Conservation (phyloP, 208 protist genomes). For the Trypanosoma scelopori region DNA sequence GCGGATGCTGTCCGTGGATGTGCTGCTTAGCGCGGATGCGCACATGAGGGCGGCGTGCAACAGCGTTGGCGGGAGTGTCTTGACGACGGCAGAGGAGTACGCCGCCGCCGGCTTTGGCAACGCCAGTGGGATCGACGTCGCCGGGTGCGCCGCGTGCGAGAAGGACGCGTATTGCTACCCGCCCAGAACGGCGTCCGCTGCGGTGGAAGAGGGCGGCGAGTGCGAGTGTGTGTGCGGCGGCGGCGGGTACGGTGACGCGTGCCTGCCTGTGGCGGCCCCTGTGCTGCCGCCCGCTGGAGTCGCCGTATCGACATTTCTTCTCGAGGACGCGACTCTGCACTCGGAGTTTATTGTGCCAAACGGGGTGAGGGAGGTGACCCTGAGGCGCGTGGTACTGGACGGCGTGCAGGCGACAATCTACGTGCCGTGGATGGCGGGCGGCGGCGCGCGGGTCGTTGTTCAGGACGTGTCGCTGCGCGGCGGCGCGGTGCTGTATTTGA, state of each 20-base stretch:
- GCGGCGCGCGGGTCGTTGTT: conserved; percentile 4
- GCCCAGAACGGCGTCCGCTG: conserved; percentile 8
- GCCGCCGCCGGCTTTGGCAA: conserved; percentile 9
- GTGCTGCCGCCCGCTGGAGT: neutral
- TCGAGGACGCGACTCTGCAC: conserved; percentile 10
- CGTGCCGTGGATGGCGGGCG: conserved; percentile 17
- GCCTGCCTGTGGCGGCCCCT: neutral
- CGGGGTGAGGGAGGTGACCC: conserved; percentile 4
- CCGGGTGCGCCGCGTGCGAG: conserved; percentile 9
- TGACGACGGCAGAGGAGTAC: conserved; percentile 20
- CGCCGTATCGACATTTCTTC: neutral
- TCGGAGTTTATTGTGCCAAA: conserved; percentile 6
- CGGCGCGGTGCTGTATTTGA: conserved; percentile 3
- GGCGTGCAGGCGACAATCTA: conserved; percentile 11
- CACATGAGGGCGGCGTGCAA: conserved; percentile 17
- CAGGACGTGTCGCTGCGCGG: conserved; percentile 8
- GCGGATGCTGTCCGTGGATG: conserved; percentile 4
- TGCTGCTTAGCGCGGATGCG: neutral
- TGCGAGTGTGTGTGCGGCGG: conserved; percentile 11
- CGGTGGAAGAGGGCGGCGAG: neutral
- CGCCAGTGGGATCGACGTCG: neutral
- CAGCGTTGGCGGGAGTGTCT: conserved; percentile 3
- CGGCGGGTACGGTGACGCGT: conserved; percentile 6
- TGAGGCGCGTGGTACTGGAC: conserved; percentile 10
- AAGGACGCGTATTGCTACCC: conserved; percentile 17